Base-by-base conservation (phyloP, 2,329 filamentous ascomycete species). In the Paracamarosporium sp. region DNA sequence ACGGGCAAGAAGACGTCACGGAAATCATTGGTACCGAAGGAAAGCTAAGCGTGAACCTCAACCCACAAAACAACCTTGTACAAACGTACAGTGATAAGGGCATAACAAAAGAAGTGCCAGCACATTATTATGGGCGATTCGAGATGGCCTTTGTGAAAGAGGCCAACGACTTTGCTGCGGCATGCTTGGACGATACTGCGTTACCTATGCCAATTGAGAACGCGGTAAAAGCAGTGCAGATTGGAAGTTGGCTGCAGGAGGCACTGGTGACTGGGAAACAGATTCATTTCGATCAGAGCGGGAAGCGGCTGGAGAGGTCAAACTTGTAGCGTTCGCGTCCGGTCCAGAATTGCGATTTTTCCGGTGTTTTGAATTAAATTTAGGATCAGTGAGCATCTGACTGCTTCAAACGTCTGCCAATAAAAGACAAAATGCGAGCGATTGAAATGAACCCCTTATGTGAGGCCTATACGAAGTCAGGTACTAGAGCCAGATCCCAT, bases 221-320 rank as follows among this genome's bases (percentile, higher is more conserved):
- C 43, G 75, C 66, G 20, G 65, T 76, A 24, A 75, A 68, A 61
- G 73, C 71, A 11, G 72, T 78, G 45, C 64, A 74, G 58, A 79
- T 80, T 59, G 76, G 73, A 1, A 62, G 69, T 46, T 85, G 66
- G 84, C 5, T 88, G 60, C 85, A 88, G 69, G 83, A 88, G 68
- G 79, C 80, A 13, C 72, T 88, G 72, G 80, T 83, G 48, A 80
- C 77, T 0, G 84, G 82, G 7, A 78, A 81, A 70, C 86, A 85
- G 75, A 84, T 88, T 30, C 79, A 77, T 50, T 77, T 76, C 52
- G 70, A 78, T 52, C 60, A 72, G 53, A 63, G 36, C 6, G 67
- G 68, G n/a, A 62, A 54, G 50, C 47, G 66, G 13, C 24, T 64
- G 27, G 63, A 67, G 40, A 61, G 50, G 13, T 53, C 65, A n/a